Conservation (phyloP, 2,329 filamentous ascomycete genomes). For the Fusarium sp. region DNA sequence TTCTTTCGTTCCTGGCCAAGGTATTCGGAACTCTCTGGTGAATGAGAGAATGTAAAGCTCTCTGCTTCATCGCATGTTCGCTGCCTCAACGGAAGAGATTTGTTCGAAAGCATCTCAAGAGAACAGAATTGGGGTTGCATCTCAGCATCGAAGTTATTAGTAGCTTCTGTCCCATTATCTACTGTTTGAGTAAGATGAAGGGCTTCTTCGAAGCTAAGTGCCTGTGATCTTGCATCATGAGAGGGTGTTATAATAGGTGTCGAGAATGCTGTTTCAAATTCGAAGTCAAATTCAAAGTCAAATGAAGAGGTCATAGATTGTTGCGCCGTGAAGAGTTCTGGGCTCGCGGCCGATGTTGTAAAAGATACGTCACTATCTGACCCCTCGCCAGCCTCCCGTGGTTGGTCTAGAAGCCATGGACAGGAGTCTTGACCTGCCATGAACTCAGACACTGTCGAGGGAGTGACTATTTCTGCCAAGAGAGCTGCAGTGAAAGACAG, state of each 20-base stretch:
- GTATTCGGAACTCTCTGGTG: too few relatives aligned
- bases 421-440: not conserved
- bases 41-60: accelerated
- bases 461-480: accelerated
- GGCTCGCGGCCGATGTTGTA: accelerated
- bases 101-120: not conserved
- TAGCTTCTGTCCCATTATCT: accelerated
- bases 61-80: accelerated
- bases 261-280: accelerated
- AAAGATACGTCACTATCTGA: not conserved
- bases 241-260: accelerated
- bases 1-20: too few relatives aligned
- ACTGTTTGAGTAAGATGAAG: accelerated
- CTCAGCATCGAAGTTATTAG: accelerated
- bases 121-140: accelerated
- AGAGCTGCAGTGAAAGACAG: not conserved
- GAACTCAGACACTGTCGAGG: not conserved
- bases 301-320: accelerated
- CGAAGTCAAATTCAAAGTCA: accelerated
- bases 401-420: not conserved
- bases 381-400: not conserved
- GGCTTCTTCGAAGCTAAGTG: not conserved
- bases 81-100: accelerated
- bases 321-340: accelerated
- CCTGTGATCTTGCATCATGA: accelerated